phyloP scores from a whole-genome alignment of 2,329 filamentous ascomycete species.

The Biscogniauxia sp. region DNA sequence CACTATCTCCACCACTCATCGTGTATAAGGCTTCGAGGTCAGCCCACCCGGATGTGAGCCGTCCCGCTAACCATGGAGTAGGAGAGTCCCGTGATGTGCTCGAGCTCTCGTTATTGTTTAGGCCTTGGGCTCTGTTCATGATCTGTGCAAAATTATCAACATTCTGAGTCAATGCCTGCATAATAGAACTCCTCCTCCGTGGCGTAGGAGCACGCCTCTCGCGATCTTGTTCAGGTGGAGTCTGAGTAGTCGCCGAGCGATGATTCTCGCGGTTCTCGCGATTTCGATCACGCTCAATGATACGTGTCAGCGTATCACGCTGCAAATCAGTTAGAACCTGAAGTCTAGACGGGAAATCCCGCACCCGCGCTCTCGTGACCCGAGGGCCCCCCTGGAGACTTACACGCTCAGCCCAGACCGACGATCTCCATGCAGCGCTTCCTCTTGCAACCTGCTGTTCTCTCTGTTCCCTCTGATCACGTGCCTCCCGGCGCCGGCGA shows the following conservation, averaged over 20 bases:
- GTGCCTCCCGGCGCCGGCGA: slow-evolving; percentile 48
- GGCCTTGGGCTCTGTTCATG: slow-evolving; percentile 20
- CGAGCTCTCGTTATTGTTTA: slow-evolving; percentile 17
- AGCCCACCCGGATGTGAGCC: slow-evolving; percentile 37
- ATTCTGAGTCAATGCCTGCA: slow-evolving; percentile 30
- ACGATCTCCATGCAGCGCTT: slow-evolving; percentile 27
- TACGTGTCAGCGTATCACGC: slow-evolving; percentile 32
- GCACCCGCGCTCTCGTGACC: slow-evolving; percentile 14
- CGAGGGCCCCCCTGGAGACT: slow-evolving; percentile 24
- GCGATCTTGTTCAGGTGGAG: slow-evolving; percentile 29
- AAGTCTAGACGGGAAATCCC: slow-evolving; percentile 16
- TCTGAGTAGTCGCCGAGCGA: slow-evolving; percentile 22
- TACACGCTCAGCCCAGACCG: slow-evolving; percentile 33
- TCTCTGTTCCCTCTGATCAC: slow-evolving; percentile 31
- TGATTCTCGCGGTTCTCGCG: slow-evolving; percentile 28
- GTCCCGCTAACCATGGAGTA: slow-evolving; percentile 25
- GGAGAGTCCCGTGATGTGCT: slow-evolving; percentile 24
- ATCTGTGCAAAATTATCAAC: slow-evolving; percentile 23
- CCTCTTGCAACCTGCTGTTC: slow-evolving; percentile 22
- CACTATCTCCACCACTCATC: slow-evolving; percentile 26
- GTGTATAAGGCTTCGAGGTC: slow-evolving; percentile 44
- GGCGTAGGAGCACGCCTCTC: slow-evolving; percentile 30
- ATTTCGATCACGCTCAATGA: slow-evolving; percentile 32
- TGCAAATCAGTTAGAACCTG: slow-evolving; percentile 24
- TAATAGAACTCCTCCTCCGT: slow-evolving; percentile 30